These are phyloP conservation scores for Guyanaporus albipodus DNA, from an alignment of 768 basidiomycete genomes.

Conservation along the genomic window DNA sequence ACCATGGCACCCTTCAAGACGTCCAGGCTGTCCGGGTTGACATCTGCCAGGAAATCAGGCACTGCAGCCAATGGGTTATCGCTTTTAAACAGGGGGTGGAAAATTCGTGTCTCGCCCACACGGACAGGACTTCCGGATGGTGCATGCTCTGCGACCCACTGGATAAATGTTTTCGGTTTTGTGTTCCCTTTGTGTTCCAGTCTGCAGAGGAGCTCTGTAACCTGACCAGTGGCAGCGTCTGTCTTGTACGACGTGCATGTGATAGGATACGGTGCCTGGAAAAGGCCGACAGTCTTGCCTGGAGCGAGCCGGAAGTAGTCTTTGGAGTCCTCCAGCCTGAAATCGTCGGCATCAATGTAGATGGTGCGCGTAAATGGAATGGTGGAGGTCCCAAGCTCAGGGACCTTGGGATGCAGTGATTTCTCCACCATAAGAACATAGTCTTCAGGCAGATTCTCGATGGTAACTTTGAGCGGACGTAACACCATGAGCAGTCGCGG, in stretches of 20 bases:
- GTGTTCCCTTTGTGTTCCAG: constrained; percentile 68
- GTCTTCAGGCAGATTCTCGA: constrained; percentile 88
- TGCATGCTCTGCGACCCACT: constrained; percentile 91
- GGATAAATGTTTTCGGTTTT: constrained; percentile 93
- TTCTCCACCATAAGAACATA: constrained; percentile 82
- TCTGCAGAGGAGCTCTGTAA: constrained; percentile 74
- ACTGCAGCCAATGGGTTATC: constrained; percentile 72
- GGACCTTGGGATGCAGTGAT: constrained; percentile 90
- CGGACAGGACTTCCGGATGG: constrained; percentile 76
- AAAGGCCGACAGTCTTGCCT: constrained; percentile 94
- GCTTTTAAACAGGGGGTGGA: constrained; percentile 91
- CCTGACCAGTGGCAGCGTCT: constrained; percentile 65
- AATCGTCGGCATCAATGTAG: constrained; percentile 93
- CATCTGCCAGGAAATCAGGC: constrained; percentile 77
- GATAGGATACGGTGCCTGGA: constrained; percentile 89
- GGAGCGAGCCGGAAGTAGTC: constrained; percentile 98
- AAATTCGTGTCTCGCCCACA: constrained; percentile 88
- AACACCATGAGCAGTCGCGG: constrained; percentile 91
- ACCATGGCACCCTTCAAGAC: constrained; percentile 77
- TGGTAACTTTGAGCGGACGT: constrained; percentile 83
- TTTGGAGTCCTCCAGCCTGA: constrained; percentile 83
- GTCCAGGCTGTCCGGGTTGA: constrained; percentile 79
- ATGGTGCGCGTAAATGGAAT: constrained; percentile 86
- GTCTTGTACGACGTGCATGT: constrained; percentile 88
- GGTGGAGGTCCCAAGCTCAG: constrained; percentile 74